These are phyloP conservation scores for Corchorus capsularis DNA, from an alignment of 345 rosid genomes.

Conservation along the genomic window DNA sequence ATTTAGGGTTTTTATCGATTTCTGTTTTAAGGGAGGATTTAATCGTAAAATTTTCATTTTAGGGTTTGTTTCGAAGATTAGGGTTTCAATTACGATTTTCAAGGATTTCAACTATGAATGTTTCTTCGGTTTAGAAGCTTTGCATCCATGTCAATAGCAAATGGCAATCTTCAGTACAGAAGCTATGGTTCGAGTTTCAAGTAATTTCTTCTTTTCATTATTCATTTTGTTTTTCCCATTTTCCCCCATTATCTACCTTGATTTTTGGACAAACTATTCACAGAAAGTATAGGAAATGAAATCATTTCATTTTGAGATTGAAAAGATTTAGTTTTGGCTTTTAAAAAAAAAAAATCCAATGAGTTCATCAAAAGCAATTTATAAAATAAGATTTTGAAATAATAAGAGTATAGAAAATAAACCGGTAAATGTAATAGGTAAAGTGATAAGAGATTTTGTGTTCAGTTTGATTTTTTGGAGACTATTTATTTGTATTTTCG, in stretches of 20 bases:
- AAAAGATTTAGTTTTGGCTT: background rate
- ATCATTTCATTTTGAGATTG: background rate
- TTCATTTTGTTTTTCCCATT: background rate
- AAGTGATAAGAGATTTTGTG: background rate
- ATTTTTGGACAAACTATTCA: background rate
- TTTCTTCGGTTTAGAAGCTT: slow-evolving; percentile 34
- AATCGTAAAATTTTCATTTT: too few relatives aligned
- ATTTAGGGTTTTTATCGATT: too few relatives aligned
- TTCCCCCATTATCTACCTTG: background rate
- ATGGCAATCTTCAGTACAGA: slow-evolving; percentile 6
- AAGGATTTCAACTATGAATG: slow-evolving; percentile 27
- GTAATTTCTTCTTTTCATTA: slow-evolving; percentile 36
- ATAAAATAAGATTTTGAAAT: background rate
- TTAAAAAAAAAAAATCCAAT: background rate
- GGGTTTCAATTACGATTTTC: too few relatives aligned
- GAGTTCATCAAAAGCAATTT: background rate
- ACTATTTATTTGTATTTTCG: too few relatives aligned
- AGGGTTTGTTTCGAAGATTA: too few relatives aligned
- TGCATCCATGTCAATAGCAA: slow-evolving; percentile 30
- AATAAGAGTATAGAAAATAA: background rate
- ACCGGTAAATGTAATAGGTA: background rate
- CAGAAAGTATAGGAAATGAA: background rate
- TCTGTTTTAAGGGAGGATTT: too few relatives aligned
- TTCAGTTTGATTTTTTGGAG: too few relatives aligned
- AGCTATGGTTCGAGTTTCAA: slow-evolving; percentile 43